phyloP scores from a whole-genome alignment of 768 basidiomycete species.

The Clitopilus passeckerianus region DNA sequence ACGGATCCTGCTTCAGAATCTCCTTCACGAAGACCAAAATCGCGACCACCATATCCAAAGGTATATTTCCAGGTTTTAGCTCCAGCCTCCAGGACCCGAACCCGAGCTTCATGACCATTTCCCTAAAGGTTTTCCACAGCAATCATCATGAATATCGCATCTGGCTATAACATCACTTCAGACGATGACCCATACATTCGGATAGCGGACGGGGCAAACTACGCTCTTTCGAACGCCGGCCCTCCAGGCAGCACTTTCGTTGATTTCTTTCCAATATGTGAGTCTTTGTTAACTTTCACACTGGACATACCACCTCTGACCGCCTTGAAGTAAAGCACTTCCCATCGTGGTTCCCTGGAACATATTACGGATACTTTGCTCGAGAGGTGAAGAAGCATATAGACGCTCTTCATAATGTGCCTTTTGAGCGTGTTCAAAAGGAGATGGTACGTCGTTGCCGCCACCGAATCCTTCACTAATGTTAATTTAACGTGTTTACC shows the following conservation, averaged over 20 bases:
- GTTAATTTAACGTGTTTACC: too few species aligned
- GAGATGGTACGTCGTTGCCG: constrained; percentile 19
- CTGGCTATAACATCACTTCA: constrained; percentile 25
- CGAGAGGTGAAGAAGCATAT: constrained; percentile 4
- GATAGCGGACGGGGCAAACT: constrained; percentile 23
- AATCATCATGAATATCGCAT: constrained; percentile 21
- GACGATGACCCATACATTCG: constrained; percentile 31
- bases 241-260: constrained; percentile 14
- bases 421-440: constrained; percentile 22
- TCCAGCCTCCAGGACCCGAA: too few species aligned
- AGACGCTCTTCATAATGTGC: constrained; percentile 20
- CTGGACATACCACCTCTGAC: neutral
- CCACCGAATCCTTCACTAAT: too few species aligned
- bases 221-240: constrained; percentile 16
- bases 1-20: constrained; percentile 18
- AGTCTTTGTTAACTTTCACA: constrained; percentile 2
- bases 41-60: constrained; percentile 22
- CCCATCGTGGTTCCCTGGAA: constrained; percentile 27
- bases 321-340: constrained; percentile 17
- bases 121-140: constrained; percentile 5
- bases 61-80: constrained; percentile 8
- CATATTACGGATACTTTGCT: constrained; percentile 15
- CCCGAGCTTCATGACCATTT: neutral
- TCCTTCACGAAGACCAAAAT: constrained; percentile 19
- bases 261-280: constrained; percentile 19